Percentiles rank a stretch among this genome's conserved stretches.
phyloP scores from a whole-genome alignment of 1,284 basidiomycete species.

The Somion occarium region DNA sequence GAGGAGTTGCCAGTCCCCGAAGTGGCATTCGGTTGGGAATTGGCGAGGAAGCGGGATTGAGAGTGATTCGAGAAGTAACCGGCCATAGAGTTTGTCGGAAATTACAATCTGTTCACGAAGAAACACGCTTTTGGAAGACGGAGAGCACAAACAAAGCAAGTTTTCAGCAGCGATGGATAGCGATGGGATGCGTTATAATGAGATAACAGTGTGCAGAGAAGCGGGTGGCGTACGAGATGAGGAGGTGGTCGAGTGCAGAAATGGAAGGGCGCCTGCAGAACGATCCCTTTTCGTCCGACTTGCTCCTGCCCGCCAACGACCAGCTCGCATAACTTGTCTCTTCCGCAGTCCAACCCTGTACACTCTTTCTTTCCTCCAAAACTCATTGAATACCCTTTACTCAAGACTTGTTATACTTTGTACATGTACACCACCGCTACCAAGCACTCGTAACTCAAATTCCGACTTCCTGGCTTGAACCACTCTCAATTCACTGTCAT shows the following conservation, averaged over 20 bases:
- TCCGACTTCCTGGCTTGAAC: conserved; percentile 5
- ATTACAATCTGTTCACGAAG: neutral
- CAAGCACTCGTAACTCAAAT: no score
- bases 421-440: no score
- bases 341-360: conserved; percentile 9
- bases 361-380: conserved; percentile 10
- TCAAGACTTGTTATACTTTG: no score
- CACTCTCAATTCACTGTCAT: conserved; percentile 32
- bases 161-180: neutral
- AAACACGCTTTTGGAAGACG: neutral
- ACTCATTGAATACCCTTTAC: no score
- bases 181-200: neutral
- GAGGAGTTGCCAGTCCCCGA: conserved; percentile 21
- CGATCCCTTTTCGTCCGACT: neutral
- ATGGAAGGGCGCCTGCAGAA: neutral
- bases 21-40: conserved; percentile 28
- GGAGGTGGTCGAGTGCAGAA: neutral
- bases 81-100: conserved; percentile 27
- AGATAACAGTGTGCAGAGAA: neutral
- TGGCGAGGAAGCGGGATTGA: conserved; percentile 62
- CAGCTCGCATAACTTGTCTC: no score
- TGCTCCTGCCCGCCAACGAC: conserved; percentile 5
- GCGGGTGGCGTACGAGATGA: neutral
- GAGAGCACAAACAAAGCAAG: neutral
- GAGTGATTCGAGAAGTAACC: conserved; percentile 80